Evolutionary conservation across 2,329 filamentous ascomycete species (phyloP), one percentile per base, ranked within the genome.

Genomic region (Verruconis gallopava): DNA sequence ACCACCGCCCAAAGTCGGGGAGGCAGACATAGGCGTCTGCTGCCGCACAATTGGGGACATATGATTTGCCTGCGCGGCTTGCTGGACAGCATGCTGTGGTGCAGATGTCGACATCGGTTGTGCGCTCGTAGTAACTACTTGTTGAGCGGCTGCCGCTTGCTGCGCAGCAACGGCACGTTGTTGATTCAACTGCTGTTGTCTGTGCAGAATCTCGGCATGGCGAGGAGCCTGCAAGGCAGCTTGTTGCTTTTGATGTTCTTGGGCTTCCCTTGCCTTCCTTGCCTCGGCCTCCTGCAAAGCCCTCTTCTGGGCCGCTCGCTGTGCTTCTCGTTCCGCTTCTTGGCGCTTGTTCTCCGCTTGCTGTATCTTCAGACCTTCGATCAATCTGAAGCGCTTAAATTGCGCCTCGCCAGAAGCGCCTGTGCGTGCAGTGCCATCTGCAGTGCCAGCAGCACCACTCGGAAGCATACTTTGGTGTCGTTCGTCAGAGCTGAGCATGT

Each of bases 401-500:
- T 81, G 75, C 25, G 81, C 79, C 56, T 93, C 85, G 52, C 93
- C 93, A 3, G 80, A 72, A n/a, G 77, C 71, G 4, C 73, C 72
- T 15, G 76, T 79, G 28, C 77, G 75, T 47, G 84, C 55, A 30
- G 54, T 52, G 15, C 52, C 86, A 15, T 73, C 76, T 46, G 83
- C 80, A n/a, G 74, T 68, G 42, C 77, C 73, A 22, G 72, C 71
- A 11, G 68, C 63, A 2, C 70, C 70, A 71, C 72, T 32, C 15
- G 71, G 67, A 3, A 73, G 69, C 12, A 68, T 67, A 32, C 68
- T 72, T 1, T 80, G 69, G 46, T 86, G 71, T 4, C 85, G 75
- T 52, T 95, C 89, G 54, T 98, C 91, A 62, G 88, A 77, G 17
- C 85, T 79, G 39, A 96, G 78, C 85, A 98, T 91, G 50, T 85